Percentiles rank a stretch among this genome's conserved stretches.
Evolutionary conservation across 257 asterid genomes (phyloP).

Genomic region (Catharanthus roseus): DNA sequence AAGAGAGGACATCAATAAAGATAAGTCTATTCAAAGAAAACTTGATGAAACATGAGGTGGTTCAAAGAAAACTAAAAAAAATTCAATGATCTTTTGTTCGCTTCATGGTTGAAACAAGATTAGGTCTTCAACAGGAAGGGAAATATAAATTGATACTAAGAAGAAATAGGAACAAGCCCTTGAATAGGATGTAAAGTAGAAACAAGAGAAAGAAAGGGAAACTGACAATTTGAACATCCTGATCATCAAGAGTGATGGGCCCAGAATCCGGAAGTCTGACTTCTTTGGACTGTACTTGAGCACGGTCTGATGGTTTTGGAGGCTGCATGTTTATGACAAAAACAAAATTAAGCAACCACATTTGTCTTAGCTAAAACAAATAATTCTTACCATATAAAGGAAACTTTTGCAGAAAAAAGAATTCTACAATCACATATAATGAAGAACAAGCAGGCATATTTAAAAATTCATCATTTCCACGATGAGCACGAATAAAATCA

Average conservation of each 20-base stretch:
- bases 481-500: neutral
- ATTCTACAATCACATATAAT: neutral
- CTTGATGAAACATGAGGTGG: too few species aligned
- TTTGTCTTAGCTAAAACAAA: neutral
- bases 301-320: constrained; percentile 81
- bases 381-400: neutral
- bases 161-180: neutral
- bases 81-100: neutral
- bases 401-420: neutral
- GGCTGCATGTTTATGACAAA: constrained; percentile 31
- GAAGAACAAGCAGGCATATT: neutral
- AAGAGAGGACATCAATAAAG: neutral
- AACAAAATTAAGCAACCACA: neutral
- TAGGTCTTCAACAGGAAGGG: neutral
- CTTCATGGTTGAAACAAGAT: neutral
- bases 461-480: neutral
- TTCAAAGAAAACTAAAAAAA: neutral
- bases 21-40: neutral
- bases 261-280: constrained; percentile 74
- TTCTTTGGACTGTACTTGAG: constrained; percentile 78
- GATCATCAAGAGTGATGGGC: constrained; percentile 78
- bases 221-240: constrained; percentile 84
- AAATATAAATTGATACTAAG: neutral
- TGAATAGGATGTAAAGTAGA: neutral
- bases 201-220: constrained; percentile 18